Conservation (phyloP, 108 stramenopile genomes). For the Craspedostauros australis region DNA sequence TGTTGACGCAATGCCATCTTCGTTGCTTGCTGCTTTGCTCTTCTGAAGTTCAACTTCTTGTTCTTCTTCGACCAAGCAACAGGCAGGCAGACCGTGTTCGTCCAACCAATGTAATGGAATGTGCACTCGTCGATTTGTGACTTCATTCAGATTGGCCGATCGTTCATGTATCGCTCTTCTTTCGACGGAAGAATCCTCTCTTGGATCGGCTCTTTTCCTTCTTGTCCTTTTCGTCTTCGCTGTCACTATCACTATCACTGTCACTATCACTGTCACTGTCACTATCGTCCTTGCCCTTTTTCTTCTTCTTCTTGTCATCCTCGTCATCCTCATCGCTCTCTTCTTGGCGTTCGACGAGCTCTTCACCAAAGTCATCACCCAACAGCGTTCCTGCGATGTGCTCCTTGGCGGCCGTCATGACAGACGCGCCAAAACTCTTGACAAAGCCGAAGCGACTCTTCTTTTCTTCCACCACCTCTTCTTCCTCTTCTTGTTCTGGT, state of each 20-base stretch:
- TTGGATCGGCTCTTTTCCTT: conserved; percentile 5
- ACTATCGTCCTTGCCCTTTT: neutral
- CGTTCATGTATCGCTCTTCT: conserved; percentile 7
- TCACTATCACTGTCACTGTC: conserved; percentile 4
- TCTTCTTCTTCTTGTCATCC: conserved; percentile 5
- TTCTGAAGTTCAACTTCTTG: too few species aligned
- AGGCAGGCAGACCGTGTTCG: too few species aligned
- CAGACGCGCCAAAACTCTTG: conserved; percentile 16
- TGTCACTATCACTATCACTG: neutral
- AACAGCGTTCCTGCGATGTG: conserved; percentile 16
- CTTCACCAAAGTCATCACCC: conserved; percentile 33
- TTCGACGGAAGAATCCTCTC: conserved; percentile 11
- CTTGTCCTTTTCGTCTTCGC: conserved; percentile 8
- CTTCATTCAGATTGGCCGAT: too few species aligned
- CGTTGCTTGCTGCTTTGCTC: too few species aligned
- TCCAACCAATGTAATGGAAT: too few species aligned
- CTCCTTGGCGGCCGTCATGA: conserved; percentile 33
- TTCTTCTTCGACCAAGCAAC: too few species aligned
- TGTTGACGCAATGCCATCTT: too few species aligned
- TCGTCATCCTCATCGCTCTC: conserved; percentile 12
- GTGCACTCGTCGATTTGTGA: too few species aligned
- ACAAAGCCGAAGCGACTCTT: conserved; percentile 12
- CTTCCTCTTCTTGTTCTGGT: conserved; percentile 2
- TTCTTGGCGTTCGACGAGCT: conserved; percentile 27
- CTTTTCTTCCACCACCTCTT: conserved; percentile 7